Evolutionary conservation across 306 rosid genomes (phyloP), one percentile per base, ranked within the genome.

Genomic region (Malus asiatica): DNA sequence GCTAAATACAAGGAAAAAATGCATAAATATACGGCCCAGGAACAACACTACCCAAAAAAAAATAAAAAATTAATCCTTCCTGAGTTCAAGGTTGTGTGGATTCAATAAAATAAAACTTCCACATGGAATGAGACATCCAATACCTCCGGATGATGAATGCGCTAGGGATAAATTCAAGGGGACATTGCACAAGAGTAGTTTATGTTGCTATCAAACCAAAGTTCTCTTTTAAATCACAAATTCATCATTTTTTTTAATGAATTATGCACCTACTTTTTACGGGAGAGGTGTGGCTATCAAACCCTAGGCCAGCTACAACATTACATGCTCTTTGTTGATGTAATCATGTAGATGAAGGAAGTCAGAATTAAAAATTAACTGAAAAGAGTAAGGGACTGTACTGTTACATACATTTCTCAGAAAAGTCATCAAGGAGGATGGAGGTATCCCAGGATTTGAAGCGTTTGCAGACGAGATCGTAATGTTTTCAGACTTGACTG

Each of bases 361-460:
- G 4, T 7, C 23, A 27, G 18, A 67, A 8, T 2, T 68, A 45
- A 12, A 66, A 58, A 46, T 11, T 23, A 70, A 5, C 35, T 22
- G 48, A 14, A 3, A 25, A 46, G 20, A 12, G 19, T 8, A 11
- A 30, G 25, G 69, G 29, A 23, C 45, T 27, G 45, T 27, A 79
- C 55, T 67, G 73, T 40, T 22, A 32, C 48, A 70, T 55, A 91
- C 98, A 96, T 93, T 85, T 60, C 75, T 82, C 73, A 87, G 83
- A 83, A 93, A 93, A 71, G 91, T 29, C 97, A 93, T 91, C 78
- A 93, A 86, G 72, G 98, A 91, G 33, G 98, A 90, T 53, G 97
- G 98, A 76, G 96, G 98, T 76, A 93, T 87, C 87, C 98, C 98
- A 58, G 98, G 98, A 89, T 91, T 93, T 72, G 93, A 83, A 76